phyloP scores from a whole-genome alignment of 192 early-diverging fungal species.

The Backusella sp. region DNA sequence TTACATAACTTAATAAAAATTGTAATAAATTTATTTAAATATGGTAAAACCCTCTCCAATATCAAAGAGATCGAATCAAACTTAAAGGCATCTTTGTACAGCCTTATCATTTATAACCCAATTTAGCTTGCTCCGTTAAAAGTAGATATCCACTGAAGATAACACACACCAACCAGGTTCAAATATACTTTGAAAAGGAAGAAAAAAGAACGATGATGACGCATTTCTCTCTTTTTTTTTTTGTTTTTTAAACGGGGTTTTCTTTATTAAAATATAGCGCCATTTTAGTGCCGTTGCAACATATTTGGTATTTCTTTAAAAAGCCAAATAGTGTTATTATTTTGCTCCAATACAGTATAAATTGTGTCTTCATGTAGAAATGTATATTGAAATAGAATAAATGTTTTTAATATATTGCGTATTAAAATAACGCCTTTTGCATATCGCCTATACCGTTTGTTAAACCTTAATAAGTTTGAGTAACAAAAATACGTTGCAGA shows the following conservation, averaged over 20 bases:
- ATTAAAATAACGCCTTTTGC: not conserved
- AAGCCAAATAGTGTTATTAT: not conserved
- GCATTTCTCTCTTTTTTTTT: not conserved
- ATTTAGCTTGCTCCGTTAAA: not conserved
- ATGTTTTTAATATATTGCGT: not conserved
- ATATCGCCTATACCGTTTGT: not conserved
- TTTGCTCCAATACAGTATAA: not conserved
- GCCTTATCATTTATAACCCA: not conserved
- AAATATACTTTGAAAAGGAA: not conserved
- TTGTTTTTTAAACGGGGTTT: not conserved
- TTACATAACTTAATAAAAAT: too few species aligned
- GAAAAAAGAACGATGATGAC: not conserved
- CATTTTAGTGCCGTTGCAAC: not conserved
- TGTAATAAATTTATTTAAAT: not conserved
- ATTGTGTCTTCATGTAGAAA: not conserved
- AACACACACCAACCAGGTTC: too few species aligned
- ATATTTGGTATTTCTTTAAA: not conserved
- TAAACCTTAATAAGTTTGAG: conserved; percentile 2
- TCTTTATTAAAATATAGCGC: not conserved
- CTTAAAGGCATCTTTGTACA: too few species aligned
- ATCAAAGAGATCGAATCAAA: not conserved
- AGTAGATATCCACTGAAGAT: too few species aligned
- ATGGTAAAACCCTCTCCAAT: not conserved
- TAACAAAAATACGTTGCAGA: not conserved
- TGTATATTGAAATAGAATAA: not conserved